A percentile compares a stretch with the other conserved stretches of the same genome.
phyloP scores from a whole-genome alignment of 1,139 yeast genomes.

The Magnusiomyces fungicola region DNA sequence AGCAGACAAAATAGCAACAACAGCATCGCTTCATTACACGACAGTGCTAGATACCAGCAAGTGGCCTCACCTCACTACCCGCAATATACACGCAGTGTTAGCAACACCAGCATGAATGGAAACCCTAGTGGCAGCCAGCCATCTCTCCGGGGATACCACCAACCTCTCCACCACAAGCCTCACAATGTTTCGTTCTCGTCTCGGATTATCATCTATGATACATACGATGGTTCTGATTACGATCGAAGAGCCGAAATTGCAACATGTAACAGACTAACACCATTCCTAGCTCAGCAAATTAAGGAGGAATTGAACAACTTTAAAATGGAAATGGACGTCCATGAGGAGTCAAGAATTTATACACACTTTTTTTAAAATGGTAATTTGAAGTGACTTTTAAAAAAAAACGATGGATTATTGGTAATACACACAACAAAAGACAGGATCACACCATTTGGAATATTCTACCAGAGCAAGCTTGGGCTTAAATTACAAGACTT shows the following conservation, averaged over 20 bases:
- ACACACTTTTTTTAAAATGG: constrained; percentile 91
- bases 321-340: constrained; percentile 68
- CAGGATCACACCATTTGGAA: no score
- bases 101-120: background rate
- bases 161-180: background rate
- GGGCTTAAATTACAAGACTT: no score
- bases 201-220: constrained; percentile 76
- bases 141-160: background rate
- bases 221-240: constrained; percentile 76
- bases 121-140: background rate
- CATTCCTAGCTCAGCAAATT: constrained; percentile 78
- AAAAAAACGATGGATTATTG: no score
- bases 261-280: constrained; percentile 88
- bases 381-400: no score
- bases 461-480: no score
- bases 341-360: constrained; percentile 65
- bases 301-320: constrained; percentile 76
- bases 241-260: constrained; percentile 93
- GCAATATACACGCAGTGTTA: background rate
- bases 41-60: background rate
- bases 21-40: background rate
- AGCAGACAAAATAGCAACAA: background rate
- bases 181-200: constrained; percentile 66
- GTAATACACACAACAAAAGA: no score
- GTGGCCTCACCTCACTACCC: background rate